Percentiles rank a stretch among this genome's conserved stretches.
These are phyloP conservation scores for Friedmanniomyces simplex DNA, from an alignment of 495 filamentous ascomycete species.

Conservation along the genomic window DNA sequence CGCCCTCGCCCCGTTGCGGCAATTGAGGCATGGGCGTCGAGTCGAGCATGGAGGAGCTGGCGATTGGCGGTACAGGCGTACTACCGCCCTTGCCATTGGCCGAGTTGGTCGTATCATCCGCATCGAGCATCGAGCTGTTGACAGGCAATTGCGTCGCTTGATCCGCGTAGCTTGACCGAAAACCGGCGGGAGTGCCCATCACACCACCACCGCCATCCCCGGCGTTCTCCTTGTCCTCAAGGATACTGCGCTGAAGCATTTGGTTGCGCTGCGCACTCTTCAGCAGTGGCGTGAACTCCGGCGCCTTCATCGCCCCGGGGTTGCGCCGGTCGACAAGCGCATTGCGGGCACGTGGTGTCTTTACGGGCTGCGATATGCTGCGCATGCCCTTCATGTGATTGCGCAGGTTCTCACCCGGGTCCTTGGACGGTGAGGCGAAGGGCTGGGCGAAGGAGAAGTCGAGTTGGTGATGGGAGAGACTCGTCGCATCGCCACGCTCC, in stretches of 20 bases:
- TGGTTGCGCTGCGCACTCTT: constrained; percentile 78
- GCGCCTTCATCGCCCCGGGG: constrained; percentile 44
- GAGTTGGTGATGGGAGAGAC: constrained; percentile 52
- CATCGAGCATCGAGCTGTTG: constrained; percentile 56
- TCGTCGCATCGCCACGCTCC: constrained; percentile 55
- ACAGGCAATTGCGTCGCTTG: constrained; percentile 41
- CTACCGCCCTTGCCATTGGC: constrained; percentile 43
- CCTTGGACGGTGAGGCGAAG: constrained; percentile 75
- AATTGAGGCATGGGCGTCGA: constrained; percentile 68
- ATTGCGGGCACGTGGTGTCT: constrained; percentile 57
- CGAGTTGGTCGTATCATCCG: constrained; percentile 48
- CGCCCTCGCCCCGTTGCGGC: constrained; percentile 49
- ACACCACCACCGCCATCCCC: constrained; percentile 38
- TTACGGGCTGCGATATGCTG: constrained; percentile 48
- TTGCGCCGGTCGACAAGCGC: constrained; percentile 61
- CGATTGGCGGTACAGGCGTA: constrained; percentile 59
- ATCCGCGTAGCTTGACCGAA: constrained; percentile 48
- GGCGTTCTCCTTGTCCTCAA: constrained; percentile 31
- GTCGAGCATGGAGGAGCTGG: constrained; percentile 58
- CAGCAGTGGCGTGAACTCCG: constrained; percentile 86
- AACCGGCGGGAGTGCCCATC: constrained; percentile 56
- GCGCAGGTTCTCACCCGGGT: constrained; percentile 46
- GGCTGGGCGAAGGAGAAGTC: constrained; percentile 74
- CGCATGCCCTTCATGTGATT: constrained; percentile 50
- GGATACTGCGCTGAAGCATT: constrained; percentile 45